Base-by-base conservation (phyloP, 108 stramenopile species). In the Discostella pseudostelligera region DNA sequence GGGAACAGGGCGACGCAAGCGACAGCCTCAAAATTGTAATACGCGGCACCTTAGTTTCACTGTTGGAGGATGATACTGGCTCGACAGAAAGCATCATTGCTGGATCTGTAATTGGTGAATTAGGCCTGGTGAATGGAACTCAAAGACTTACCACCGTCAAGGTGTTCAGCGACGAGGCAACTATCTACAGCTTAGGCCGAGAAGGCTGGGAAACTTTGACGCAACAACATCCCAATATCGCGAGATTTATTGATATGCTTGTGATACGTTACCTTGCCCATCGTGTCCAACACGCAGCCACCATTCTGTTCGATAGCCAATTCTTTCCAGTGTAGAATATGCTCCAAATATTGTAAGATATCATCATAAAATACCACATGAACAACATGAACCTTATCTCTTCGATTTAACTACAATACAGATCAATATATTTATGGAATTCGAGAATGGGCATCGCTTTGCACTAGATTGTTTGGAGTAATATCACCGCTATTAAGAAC, bases 261-360 rank as follows among this genome's bases (percentile, higher is more conserved):
- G 78, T 76, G n/a, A 79, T 89, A 37, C 78, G 81, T 55, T 87
- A 87, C 54, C 69, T 89, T 53, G 57, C 83, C 0, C 61, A 77
- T 24, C 64, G 84, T 44, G 81, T 85, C 12, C 84, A 85, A 55
- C 87, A 85, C 61, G 84, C 84, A 16, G 80, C 74, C 21, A 85
- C 85, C 54, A 68, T 82, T 25, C 72, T 84, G n/a, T 81, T 85
- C 46, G 83, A 88, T 14, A 85, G 79, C 54, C 76, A 56, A 0
- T 86, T 57, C 69, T 74, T 85, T 58, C 84, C 84, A 25, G 73
- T 83, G 7, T 82, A 39, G 60, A 48, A 32, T 32, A 32, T 32
- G 5, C 32, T 4, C 32, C 5, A 32, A 5, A 32, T 3, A 32
- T 32, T 32, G 4, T 32, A 4, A 4, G 5, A 32, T 5, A 32